phyloP scores from a whole-genome alignment of 2,329 filamentous ascomycete genomes.

The Aureobasidium sp. region DNA sequence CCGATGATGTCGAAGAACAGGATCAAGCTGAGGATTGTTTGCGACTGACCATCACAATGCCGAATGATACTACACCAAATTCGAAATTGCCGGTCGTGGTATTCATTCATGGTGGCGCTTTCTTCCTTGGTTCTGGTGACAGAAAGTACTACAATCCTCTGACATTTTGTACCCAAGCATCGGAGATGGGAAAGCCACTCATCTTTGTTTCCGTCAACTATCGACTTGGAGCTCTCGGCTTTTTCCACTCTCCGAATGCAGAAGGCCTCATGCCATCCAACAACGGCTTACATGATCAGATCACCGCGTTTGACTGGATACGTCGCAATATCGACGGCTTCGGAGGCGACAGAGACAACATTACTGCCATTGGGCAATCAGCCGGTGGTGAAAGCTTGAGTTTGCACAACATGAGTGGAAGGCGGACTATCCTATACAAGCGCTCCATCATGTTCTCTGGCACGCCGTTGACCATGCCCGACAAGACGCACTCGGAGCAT shows the following conservation, averaged over 20 bases:
- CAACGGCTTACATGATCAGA: slow-evolving; percentile 48
- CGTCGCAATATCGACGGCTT: slow-evolving; percentile 45
- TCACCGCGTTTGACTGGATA: slow-evolving; percentile 47
- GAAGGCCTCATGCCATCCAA: slow-evolving; percentile 31
- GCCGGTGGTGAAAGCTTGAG: slow-evolving; percentile 20
- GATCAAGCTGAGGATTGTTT: slow-evolving; percentile 17
- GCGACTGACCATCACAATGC: slow-evolving; percentile 14
- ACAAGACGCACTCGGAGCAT: slow-evolving; percentile 16
- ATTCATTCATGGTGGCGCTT: slow-evolving; percentile 18
- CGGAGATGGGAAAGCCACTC: slow-evolving; percentile 2
- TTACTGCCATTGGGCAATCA: slow-evolving; percentile 19
- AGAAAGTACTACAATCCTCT: slow-evolving; percentile 15
- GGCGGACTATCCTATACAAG: slow-evolving; percentile 15
- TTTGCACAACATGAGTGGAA: slow-evolving; percentile 15
- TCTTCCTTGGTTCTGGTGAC: slow-evolving; percentile 14
- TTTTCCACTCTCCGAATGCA: slow-evolving; percentile 16
- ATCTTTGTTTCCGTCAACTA: slow-evolving; percentile 18
- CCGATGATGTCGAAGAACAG: slow-evolving; percentile 7
- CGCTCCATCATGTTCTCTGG: slow-evolving; percentile 18
- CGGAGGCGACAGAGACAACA: slow-evolving; percentile 35
- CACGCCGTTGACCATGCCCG: slow-evolving; percentile 18
- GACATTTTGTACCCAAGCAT: slow-evolving; percentile 13
- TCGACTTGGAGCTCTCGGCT: slow-evolving; percentile 17
- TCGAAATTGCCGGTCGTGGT: slow-evolving; percentile 16
- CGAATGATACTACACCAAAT: background rate